phyloP scores from a whole-genome alignment of 2,329 filamentous ascomycete species.

The Penicillium sp. region DNA sequence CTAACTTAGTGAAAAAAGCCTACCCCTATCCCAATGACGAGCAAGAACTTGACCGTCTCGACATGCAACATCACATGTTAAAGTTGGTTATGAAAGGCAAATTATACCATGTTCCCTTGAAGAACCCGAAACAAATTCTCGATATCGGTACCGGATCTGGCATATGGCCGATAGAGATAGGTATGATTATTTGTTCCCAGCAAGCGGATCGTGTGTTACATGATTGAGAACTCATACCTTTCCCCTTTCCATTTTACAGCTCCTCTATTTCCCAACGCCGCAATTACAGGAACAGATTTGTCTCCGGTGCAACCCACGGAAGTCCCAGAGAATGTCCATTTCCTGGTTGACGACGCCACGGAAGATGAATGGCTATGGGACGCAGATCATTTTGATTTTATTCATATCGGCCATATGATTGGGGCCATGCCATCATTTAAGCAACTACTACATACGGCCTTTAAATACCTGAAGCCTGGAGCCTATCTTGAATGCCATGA shows the following conservation, averaged over 20 bases:
- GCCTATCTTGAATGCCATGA: slow-evolving; percentile 55
- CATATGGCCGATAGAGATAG: slow-evolving; percentile 72
- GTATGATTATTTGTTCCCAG: slow-evolving; percentile 32
- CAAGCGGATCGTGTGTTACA: slow-evolving; percentile 2
- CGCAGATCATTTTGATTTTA: slow-evolving; percentile 58
- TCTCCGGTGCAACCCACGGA: slow-evolving; percentile 68
- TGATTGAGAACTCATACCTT: slow-evolving; percentile 12
- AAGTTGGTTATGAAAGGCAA: slow-evolving; percentile 50
- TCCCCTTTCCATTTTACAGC: slow-evolving; percentile 30
- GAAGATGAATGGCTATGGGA: slow-evolving; percentile 64
- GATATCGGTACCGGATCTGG: slow-evolving; percentile 66
- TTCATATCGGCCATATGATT: slow-evolving; percentile 63
- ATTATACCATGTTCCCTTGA: slow-evolving; percentile 53
- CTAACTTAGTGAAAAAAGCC: slow-evolving; percentile 30
- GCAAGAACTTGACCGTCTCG: slow-evolving; percentile 58
- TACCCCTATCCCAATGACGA: slow-evolving; percentile 59
- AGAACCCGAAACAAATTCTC: slow-evolving; percentile 53
- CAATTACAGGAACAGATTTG: slow-evolving; percentile 67
- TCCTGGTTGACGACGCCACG: slow-evolving; percentile 71
- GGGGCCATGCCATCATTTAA: slow-evolving; percentile 63
- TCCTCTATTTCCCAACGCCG: slow-evolving; percentile 57
- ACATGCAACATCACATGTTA: slow-evolving; percentile 61
- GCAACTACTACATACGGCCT: slow-evolving; percentile 57
- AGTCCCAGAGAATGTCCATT: slow-evolving; percentile 74
- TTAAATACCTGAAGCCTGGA: slow-evolving; percentile 59